Evolutionary conservation across 2,329 filamentous ascomycete genomes (phyloP).

Genomic region (Colletotrichum sp.): DNA sequence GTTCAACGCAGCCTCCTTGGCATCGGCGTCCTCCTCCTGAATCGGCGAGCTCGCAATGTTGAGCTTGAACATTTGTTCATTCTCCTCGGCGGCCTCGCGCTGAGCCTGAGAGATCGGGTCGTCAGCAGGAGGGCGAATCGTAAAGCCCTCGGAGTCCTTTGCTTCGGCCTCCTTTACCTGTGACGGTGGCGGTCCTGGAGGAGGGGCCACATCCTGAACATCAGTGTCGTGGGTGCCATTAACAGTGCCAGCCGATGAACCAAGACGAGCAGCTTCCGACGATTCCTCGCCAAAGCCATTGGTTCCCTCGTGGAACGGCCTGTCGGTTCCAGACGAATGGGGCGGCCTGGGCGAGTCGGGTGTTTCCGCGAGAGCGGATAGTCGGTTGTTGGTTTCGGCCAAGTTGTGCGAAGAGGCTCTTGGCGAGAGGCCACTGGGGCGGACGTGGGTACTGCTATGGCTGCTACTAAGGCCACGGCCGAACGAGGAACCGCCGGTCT

Average conservation of each 20-base stretch:
- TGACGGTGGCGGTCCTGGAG: constrained; percentile 55
- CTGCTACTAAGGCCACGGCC: constrained; percentile 62
- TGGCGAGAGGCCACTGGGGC: constrained; percentile 52
- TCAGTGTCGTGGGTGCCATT: constrained; percentile 56
- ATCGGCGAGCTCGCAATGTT: constrained; percentile 82
- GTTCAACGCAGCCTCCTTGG: constrained; percentile 74
- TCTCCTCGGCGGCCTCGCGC: constrained; percentile 67
- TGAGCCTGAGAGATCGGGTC: constrained; percentile 76
- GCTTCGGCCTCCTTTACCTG: constrained; percentile 42
- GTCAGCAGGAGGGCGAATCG: constrained; percentile 68
- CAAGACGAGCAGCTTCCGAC: constrained; percentile 32
- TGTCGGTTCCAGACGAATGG: constrained; percentile 28
- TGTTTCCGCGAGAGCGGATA: constrained; percentile 64
- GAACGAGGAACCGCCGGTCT: constrained; percentile 57
- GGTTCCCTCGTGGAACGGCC: constrained; percentile 45
- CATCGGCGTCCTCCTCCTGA: constrained; percentile 77
- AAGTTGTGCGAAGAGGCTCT: constrained; percentile 65
- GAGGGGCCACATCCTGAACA: constrained; percentile 56
- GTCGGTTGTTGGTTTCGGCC: constrained; percentile 54
- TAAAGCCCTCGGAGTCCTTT: constrained; percentile 80
- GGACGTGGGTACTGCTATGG: constrained; percentile 61
- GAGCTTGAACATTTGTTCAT: constrained; percentile 76
- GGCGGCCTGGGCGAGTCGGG: constrained; percentile 43
- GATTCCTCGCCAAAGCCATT: constrained; percentile 49
- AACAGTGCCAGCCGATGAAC: constrained; percentile 37